Conservation (phyloP, 2,329 filamentous ascomycete genomes). For the Neopestalotiopsis clavispora region DNA sequence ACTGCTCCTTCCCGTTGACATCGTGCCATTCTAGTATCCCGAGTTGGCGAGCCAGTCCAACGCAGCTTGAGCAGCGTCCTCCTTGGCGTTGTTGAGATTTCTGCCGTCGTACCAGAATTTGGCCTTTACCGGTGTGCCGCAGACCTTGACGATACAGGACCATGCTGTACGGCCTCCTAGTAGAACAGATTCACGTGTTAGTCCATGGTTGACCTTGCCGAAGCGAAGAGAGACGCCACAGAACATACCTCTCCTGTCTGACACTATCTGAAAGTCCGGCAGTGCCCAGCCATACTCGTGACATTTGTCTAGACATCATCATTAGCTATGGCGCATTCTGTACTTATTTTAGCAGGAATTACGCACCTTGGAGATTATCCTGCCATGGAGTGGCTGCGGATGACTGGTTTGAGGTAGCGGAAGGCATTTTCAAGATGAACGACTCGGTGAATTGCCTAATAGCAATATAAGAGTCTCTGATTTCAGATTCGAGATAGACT, state of each 20-base stretch:
- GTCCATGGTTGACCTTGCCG: neutral
- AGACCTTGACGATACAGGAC: constrained; percentile 80
- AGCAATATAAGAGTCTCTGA: neutral
- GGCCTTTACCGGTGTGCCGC: constrained; percentile 68
- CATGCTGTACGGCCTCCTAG: constrained; percentile 88
- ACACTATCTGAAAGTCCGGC: constrained; percentile 73
- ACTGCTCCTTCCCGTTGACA: neutral
- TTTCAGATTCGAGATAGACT: neutral
- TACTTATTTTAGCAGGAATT: constrained; percentile 19
- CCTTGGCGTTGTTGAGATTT: constrained; percentile 84
- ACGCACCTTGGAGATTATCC: constrained; percentile 59
- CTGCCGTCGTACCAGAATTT: constrained; percentile 92
- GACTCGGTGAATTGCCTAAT: neutral
- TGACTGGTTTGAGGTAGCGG: constrained; percentile 23
- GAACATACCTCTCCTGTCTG: constrained; percentile 70
- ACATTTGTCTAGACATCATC: constrained; percentile 57
- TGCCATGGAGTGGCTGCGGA: constrained; percentile 51
- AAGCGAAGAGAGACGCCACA: neutral
- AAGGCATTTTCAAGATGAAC: constrained; percentile 31
- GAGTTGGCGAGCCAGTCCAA: constrained; percentile 56
- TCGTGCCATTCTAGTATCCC: neutral
- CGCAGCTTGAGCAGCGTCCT: constrained; percentile 89
- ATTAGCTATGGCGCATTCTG: constrained; percentile 12
- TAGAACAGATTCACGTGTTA: constrained; percentile 4
- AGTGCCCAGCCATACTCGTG: constrained; percentile 54